Percentiles rank a stretch among this genome's conserved stretches.
These are phyloP conservation scores for Paramecium biaurelia DNA, from an alignment of 73 alveolate species.

Conservation along the genomic window DNA sequence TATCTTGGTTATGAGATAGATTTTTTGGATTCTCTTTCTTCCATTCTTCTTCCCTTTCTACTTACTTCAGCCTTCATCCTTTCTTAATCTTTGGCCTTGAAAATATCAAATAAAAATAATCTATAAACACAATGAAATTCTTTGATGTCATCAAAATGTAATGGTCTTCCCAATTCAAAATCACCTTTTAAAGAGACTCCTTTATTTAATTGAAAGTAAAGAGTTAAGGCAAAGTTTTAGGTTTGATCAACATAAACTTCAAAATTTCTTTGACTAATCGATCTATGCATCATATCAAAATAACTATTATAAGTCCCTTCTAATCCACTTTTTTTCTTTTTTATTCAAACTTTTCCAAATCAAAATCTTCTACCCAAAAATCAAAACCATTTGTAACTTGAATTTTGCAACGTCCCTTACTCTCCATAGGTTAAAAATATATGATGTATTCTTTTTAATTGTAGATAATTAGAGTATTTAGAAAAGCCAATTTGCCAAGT, in stretches of 20 bases:
- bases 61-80: slow-evolving; percentile 2
- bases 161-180: slow-evolving; percentile 45
- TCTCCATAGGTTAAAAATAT: background rate
- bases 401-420: background rate
- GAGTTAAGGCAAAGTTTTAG: background rate
- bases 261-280: background rate
- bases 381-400: slow-evolving; percentile 41
- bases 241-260: slow-evolving; percentile 1
- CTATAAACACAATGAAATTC: slow-evolving; percentile 38
- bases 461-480: background rate
- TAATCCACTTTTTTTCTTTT: slow-evolving; percentile 35
- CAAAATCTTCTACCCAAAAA: slow-evolving; percentile 48
- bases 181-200: background rate
- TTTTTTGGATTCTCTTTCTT: background rate
- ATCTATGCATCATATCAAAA: slow-evolving; percentile 50
- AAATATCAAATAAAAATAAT: slow-evolving; percentile 25
- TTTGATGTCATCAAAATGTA: slow-evolving; percentile 25
- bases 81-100: slow-evolving; percentile 34
- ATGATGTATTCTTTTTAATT: slow-evolving; percentile 19
- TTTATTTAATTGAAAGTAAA: background rate
- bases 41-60: background rate
- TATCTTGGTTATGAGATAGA: slow-evolving; percentile 15
- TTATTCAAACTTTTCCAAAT: slow-evolving; percentile 11
- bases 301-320: slow-evolving; percentile 8
- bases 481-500: background rate